phyloP scores from a whole-genome alignment of 2,329 filamentous ascomycete genomes.

The Pseudopithomyces chartarum region DNA sequence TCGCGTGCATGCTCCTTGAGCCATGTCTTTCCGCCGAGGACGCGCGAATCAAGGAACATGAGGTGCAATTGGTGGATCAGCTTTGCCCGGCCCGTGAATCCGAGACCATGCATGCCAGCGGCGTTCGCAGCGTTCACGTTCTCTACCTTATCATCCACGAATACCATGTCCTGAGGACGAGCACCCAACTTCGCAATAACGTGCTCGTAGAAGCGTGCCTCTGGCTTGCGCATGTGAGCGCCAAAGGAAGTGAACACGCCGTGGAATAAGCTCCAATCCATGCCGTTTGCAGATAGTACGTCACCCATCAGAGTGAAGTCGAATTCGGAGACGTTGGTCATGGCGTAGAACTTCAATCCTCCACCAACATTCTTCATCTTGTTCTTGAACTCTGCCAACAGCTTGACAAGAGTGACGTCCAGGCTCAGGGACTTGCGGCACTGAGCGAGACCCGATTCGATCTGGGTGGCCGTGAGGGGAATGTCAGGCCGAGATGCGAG shows the following conservation, averaged over 20 bases:
- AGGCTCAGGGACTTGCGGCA: conserved; percentile 32
- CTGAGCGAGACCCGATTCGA: conserved; percentile 34
- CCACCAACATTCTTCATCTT: conserved; percentile 10
- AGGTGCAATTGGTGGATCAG: conserved; percentile 19
- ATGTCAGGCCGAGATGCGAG: conserved; percentile 30
- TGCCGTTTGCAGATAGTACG: conserved; percentile 30
- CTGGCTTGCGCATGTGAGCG: conserved; percentile 44
- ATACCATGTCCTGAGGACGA: conserved; percentile 21
- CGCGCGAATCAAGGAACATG: conserved; percentile 22
- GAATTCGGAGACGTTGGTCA: conserved; percentile 39
- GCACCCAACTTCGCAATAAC: conserved; percentile 29
- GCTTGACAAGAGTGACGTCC: conserved; percentile 24
- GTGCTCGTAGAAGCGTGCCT: conserved; percentile 38
- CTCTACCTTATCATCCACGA: conserved; percentile 38
- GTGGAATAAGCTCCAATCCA: conserved; percentile 44
- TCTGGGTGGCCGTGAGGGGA: conserved; percentile 14
- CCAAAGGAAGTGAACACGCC: conserved; percentile 40
- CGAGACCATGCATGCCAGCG: conserved; percentile 36
- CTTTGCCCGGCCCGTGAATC: conserved; percentile 19
- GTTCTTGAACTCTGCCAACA: conserved; percentile 22
- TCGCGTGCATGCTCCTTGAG: conserved; percentile 21
- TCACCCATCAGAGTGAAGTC: conserved; percentile 30
- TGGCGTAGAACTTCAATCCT: conserved; percentile 32
- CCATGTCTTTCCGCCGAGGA: conserved; percentile 23
- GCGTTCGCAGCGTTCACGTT: conserved; percentile 30